These are phyloP conservation scores for Galerina marginata DNA, from an alignment of 768 basidiomycete species.

Conservation along the genomic window DNA sequence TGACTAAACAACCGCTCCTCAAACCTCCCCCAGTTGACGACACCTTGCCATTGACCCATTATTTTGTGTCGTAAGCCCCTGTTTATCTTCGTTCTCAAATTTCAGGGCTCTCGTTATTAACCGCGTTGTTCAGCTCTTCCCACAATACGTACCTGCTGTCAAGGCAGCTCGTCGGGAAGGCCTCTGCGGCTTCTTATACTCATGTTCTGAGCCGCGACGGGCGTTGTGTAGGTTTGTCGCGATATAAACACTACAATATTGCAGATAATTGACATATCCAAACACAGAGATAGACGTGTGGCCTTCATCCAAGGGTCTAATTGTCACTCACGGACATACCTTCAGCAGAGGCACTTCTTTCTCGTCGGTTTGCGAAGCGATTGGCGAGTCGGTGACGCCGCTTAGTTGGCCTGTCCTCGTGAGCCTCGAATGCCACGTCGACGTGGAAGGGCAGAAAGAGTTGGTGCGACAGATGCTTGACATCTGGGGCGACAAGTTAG, in stretches of 20 bases:
- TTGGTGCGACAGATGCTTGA: slow-evolving; percentile 57
- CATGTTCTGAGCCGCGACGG: slow-evolving; percentile 56
- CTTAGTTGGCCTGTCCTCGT: slow-evolving; percentile 63
- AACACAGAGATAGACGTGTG: slow-evolving; percentile 66
- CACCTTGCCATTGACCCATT: slow-evolving; percentile 54
- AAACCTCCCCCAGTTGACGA: slow-evolving; percentile 41
- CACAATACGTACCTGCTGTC: slow-evolving; percentile 72
- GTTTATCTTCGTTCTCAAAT: slow-evolving; percentile 7
- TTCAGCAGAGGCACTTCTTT: slow-evolving; percentile 59
- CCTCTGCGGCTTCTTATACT: slow-evolving; percentile 59
- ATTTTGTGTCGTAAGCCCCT: slow-evolving; percentile 58
- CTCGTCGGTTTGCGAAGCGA: slow-evolving; percentile 55
- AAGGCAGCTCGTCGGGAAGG: slow-evolving; percentile 58
- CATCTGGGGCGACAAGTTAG: slow-evolving; percentile 57
- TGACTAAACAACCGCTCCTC: slow-evolving; percentile 45
- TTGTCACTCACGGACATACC: slow-evolving; percentile 69
- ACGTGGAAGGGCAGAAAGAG: slow-evolving; percentile 51
- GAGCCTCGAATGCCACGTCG: slow-evolving; percentile 68
- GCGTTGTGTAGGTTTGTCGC: slow-evolving; percentile 51
- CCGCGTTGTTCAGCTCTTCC: slow-evolving; percentile 48
- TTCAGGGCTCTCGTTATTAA: background rate
- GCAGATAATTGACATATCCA: no score
- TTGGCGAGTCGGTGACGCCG: slow-evolving; percentile 46
- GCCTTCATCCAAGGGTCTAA: slow-evolving; percentile 55
- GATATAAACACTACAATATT: no score